Evolutionary conservation across 1,284 basidiomycete genomes (phyloP).

Genomic region (Ganoderma leucocontextum): DNA sequence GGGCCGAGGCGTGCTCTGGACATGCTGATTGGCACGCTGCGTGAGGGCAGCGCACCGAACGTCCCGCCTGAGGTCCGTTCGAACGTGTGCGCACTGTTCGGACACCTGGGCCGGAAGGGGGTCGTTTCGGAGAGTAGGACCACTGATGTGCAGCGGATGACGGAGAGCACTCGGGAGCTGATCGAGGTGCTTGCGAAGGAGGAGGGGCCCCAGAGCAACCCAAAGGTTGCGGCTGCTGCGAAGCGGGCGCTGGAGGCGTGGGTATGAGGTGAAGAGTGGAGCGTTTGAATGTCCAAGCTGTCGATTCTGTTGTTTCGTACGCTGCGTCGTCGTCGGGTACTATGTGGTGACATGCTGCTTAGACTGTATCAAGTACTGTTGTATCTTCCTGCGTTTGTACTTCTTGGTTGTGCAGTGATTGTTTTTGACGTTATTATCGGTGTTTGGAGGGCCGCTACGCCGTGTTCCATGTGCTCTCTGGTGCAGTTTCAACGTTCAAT

Average conservation of each 20-base stretch:
- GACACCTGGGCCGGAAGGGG: constrained; percentile 64
- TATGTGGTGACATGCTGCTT: neutral
- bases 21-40: constrained; percentile 66
- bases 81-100: constrained; percentile 76
- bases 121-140: constrained; percentile 46
- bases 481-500: neutral
- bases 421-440: neutral
- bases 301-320: constrained; percentile 2
- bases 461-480: neutral
- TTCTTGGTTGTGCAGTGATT: constrained; percentile 14
- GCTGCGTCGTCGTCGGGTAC: neutral
- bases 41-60: constrained; percentile 51
- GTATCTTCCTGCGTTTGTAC: constrained; percentile 17
- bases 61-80: constrained; percentile 75
- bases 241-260: constrained; percentile 42
- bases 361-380: constrained; percentile 1
- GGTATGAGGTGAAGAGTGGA: constrained; percentile 24
- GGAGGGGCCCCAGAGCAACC: constrained; percentile 25
- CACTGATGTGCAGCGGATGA: constrained; percentile 55
- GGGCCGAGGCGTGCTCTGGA: constrained; percentile 64
- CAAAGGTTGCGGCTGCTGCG: constrained; percentile 36
- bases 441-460: neutral
- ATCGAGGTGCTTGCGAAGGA: constrained; percentile 49
- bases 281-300: neutral
- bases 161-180: constrained; percentile 57